Percentiles rank a stretch among this genome's conserved stretches.
Conservation (phyloP, 495 filamentous ascomycete species). For the Saxispiralis lemnorum region DNA sequence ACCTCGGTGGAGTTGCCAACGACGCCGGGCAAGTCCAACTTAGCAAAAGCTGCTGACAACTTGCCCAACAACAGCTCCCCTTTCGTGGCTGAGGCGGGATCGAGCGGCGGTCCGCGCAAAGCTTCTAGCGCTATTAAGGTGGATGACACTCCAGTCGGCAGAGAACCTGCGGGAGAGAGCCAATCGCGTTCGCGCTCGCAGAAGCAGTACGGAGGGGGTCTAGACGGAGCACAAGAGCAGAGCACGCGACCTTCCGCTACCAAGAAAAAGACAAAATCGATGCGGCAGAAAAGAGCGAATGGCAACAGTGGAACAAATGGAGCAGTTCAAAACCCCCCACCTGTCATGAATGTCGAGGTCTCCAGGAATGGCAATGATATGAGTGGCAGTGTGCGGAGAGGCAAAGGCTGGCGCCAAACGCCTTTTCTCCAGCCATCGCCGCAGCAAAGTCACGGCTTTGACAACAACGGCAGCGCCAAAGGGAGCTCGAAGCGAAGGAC, state of each 20-base stretch:
- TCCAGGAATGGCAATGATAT: constrained; percentile 17
- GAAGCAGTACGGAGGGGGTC: neutral
- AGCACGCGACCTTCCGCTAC: neutral
- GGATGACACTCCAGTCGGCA: neutral
- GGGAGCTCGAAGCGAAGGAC: constrained; percentile 15
- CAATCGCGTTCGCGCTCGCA: neutral
- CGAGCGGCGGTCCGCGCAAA: constrained; percentile 5
- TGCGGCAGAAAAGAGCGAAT: constrained; percentile 12
- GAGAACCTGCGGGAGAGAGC: no score
- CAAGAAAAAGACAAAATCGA: constrained; percentile 10
- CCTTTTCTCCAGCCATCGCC: constrained; percentile 45
- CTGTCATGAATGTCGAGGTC: constrained; percentile 14
- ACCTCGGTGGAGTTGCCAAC: constrained; percentile 18
- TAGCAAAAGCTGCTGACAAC: constrained; percentile 14
- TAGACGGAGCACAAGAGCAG: neutral
- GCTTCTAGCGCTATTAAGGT: constrained; percentile 1
- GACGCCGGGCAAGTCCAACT: constrained; percentile 20
- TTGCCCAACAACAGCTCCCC: constrained; percentile 21
- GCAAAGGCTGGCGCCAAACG: constrained; percentile 67
- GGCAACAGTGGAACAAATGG: neutral
- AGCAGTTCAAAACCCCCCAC: constrained; percentile 6
- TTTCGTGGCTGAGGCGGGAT: constrained; percentile 13
- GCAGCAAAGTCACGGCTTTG: constrained; percentile 5
- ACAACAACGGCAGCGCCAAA: no score
- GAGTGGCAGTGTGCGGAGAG: constrained; percentile 14